These are phyloP conservation scores for Aureobasidium sp. DNA, from an alignment of 2,329 filamentous ascomycete species.

Conservation along the genomic window DNA sequence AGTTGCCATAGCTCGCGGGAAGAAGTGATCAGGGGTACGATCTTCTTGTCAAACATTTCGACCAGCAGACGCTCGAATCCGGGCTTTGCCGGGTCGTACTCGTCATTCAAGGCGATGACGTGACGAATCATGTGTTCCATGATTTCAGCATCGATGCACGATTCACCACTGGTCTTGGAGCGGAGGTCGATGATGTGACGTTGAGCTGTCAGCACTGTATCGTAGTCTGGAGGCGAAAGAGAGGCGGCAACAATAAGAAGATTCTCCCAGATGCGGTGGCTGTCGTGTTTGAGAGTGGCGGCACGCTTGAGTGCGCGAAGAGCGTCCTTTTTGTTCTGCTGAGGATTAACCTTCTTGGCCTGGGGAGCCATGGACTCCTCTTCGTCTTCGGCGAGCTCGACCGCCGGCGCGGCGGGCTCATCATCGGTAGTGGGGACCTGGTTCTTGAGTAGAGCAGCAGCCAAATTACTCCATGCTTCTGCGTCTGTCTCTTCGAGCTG, in stretches of 20 bases:
- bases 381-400: slow-evolving; percentile 23
- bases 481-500: slow-evolving; percentile 81
- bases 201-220: slow-evolving; percentile 67
- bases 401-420: neutral
- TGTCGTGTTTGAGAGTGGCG: slow-evolving; percentile 71
- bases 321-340: slow-evolving; percentile 61
- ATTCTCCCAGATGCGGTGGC: slow-evolving; percentile 95
- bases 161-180: slow-evolving; percentile 57
- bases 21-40: slow-evolving; percentile 77
- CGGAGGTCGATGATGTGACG: slow-evolving; percentile 68
- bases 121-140: slow-evolving; percentile 65
- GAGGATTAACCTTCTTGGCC: slow-evolving; percentile 31
- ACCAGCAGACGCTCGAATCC: slow-evolving; percentile 54
- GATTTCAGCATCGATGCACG: slow-evolving; percentile 65
- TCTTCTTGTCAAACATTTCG: slow-evolving; percentile 61
- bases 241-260: slow-evolving; percentile 79
- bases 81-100: slow-evolving; percentile 35
- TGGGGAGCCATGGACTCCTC: slow-evolving; percentile 25
- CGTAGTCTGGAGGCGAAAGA: slow-evolving; percentile 62
- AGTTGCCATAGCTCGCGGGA: slow-evolving; percentile 70
- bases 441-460: slow-evolving; percentile 58
- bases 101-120: slow-evolving; percentile 44
- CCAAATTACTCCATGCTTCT: slow-evolving; percentile 90
- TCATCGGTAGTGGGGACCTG: slow-evolving; percentile 15
- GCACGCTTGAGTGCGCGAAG: slow-evolving; percentile 81